A percentile compares a stretch with the other conserved stretches of the same genome.
Conservation (phyloP, 176 grass and related monocot species). For the Cenchrus americanus region DNA sequence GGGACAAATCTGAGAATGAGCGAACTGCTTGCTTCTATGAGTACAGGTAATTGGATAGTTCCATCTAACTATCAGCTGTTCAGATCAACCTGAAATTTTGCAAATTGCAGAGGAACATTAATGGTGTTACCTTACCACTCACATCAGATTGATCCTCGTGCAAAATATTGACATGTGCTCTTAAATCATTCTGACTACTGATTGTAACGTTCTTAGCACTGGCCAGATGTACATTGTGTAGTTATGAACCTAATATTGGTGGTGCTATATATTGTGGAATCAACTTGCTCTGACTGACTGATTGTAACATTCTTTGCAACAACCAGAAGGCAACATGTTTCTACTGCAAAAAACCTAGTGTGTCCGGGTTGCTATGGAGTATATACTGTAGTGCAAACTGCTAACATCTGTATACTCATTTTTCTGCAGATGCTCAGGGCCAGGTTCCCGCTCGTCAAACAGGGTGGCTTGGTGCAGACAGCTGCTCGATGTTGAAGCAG, state of each 20-base stretch:
- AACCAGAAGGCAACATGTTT: neutral
- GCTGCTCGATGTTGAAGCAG: constrained; percentile 81
- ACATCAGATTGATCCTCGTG: neutral
- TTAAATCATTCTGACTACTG: neutral
- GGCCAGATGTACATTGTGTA: neutral
- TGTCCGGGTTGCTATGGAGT: neutral
- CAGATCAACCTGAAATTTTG: neutral
- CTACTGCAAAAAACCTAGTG: neutral
- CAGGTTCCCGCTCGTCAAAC: constrained; percentile 57
- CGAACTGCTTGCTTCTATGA: constrained; percentile 95
- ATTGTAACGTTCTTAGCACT: neutral
- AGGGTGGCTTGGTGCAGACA: constrained; percentile 85
- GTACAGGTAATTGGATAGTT: constrained; percentile 63
- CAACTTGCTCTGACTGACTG: neutral
- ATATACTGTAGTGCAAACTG: neutral
- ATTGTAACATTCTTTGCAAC: neutral
- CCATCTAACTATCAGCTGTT: neutral
- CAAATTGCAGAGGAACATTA: neutral
- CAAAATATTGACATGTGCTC: constrained; percentile 5
- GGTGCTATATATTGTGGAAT: neutral
- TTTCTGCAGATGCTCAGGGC: constrained; percentile 78
- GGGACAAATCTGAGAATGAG: constrained; percentile 94
- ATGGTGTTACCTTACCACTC: neutral
- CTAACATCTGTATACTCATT: constrained; percentile 11
- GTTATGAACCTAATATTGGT: neutral